A percentile compares a stretch with the other conserved stretches of the same genome.
These are phyloP conservation scores for Hypomyces perniciosus DNA, from an alignment of 2,329 filamentous ascomycete species.

Conservation along the genomic window DNA sequence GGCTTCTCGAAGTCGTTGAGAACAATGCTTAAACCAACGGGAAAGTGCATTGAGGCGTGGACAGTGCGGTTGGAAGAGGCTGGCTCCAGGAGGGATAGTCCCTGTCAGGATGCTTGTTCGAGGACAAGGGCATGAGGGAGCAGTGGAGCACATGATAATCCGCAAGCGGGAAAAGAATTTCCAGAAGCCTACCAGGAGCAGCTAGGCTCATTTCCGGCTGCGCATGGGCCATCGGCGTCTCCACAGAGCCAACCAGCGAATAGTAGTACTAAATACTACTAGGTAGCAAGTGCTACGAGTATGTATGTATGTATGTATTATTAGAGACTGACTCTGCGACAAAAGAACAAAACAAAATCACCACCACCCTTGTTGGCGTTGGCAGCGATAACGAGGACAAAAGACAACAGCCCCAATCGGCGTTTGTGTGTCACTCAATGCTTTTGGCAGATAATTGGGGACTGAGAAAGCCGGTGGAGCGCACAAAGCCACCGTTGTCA, in stretches of 20 bases:
- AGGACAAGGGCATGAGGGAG: slow-evolving; percentile 7
- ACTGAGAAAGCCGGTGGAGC: too few relatives aligned
- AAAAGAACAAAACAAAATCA: background rate
- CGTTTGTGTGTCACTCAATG: too few relatives aligned
- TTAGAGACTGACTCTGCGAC: slow-evolving; percentile 3
- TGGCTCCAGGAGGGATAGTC: background rate
- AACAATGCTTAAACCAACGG: slow-evolving; percentile 7
- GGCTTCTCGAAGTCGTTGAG: slow-evolving; percentile 12
- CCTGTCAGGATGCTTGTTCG: slow-evolving; percentile 5
- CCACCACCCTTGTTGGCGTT: too few relatives aligned
- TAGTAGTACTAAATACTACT: too few relatives aligned
- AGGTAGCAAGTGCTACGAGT: too few relatives aligned
- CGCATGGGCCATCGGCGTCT: slow-evolving; percentile 21
- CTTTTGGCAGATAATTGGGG: too few relatives aligned
- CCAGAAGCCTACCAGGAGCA: slow-evolving; percentile 30
- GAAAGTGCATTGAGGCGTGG: background rate
- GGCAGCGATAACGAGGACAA: too few relatives aligned
- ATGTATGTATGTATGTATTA: too few relatives aligned
- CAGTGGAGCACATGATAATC: background rate
- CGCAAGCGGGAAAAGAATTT: slow-evolving; percentile 21
- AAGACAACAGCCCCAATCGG: too few relatives aligned
- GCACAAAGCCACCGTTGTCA: too few relatives aligned
- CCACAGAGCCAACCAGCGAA: slow-evolving; percentile 23
- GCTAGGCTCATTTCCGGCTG: slow-evolving; percentile 22
- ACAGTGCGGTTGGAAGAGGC: background rate